Conservation (phyloP, 441 rosid species). For the Pelargonium cotyledonis region DNA sequence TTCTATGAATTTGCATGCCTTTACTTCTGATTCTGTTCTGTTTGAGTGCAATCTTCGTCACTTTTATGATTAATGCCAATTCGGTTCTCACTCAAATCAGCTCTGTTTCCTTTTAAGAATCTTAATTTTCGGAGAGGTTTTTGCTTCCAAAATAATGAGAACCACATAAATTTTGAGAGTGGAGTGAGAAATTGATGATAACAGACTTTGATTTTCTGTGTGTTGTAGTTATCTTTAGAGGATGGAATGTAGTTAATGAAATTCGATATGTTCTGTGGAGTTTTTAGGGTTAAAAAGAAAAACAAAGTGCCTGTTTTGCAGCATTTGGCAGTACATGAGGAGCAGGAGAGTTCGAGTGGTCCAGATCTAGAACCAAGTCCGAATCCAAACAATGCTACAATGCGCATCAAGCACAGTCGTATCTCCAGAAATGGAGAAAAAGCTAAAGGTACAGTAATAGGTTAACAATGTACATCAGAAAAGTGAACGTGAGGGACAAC, state of each 20-base stretch:
- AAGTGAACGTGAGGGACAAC: conserved; percentile 7
- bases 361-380: conserved; percentile 55
- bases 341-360: conserved; percentile 48
- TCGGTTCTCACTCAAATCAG: not conserved
- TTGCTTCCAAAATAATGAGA: not conserved
- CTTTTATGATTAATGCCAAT: too few species aligned
- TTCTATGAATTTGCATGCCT: not conserved
- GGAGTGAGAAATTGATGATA: not conserved
- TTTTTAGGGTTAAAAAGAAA: not conserved
- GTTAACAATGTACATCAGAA: conserved; percentile 5
- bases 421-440: conserved; percentile 50
- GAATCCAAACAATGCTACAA: conserved; percentile 29
- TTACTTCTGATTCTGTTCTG: not conserved
- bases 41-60: not conserved
- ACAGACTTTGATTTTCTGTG: conserved; percentile 3
- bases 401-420: conserved; percentile 39
- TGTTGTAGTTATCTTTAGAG: not conserved
- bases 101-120: not conserved
- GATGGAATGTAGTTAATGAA: not conserved
- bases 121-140: not conserved
- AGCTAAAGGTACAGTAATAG: conserved; percentile 46
- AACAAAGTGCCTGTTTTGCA: conserved; percentile 19
- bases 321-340: conserved; percentile 60
- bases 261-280: not conserved
- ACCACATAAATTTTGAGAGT: too few species aligned